Evolutionary conservation across 2,329 filamentous ascomycete genomes (phyloP), one percentile per base, ranked within the genome.

Genomic region (Gyromitra esculenta): DNA sequence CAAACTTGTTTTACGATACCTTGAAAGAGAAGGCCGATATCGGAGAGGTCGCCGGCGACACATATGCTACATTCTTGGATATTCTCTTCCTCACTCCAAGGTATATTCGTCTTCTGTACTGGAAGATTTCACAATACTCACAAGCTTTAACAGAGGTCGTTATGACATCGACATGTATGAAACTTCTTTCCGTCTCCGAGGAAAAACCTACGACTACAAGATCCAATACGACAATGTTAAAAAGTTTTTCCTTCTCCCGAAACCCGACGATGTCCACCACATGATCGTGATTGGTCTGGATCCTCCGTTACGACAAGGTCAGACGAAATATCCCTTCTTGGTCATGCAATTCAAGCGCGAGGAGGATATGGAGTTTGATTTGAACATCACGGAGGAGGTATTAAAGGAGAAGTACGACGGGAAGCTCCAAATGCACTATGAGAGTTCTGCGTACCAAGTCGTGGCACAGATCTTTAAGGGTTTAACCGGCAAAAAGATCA

Each of bases 121-220:
- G 5, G 39, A 4, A 6, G 45, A n/a, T 43, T 77, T 82, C 68
- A 81, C 54, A 45, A 57, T 50, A 39, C 73, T 78, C 56, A 78
- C 37, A 62, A 25, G 35, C 60, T 64, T 52, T 65, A 78, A 77
- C 84, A 94, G 96, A 92, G 96, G 96, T 84, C 95, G 96, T 80
- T 99, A 99, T 87, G 96, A 98, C 84, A 97, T 99, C 85, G 96
- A 99, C 84, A 97, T 99, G 92, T 99, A 99, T 88, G 96, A 98
- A 84, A 91, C 90, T 15, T 98, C 96, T 1, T 98, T 99, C 88
- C 92, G 96, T 78, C 88, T 99, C 78, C 95, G 96, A 80, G 96
- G 96, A 82, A 99, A 99, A 86, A 99, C 96, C 31, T 99, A 99
- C 87, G 96, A 99, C 86, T 99, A 99, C 89, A 99, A 99, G 88